These are phyloP conservation scores for Ilex paraguariensis DNA, from an alignment of 305 asterid genomes.

Conservation along the genomic window DNA sequence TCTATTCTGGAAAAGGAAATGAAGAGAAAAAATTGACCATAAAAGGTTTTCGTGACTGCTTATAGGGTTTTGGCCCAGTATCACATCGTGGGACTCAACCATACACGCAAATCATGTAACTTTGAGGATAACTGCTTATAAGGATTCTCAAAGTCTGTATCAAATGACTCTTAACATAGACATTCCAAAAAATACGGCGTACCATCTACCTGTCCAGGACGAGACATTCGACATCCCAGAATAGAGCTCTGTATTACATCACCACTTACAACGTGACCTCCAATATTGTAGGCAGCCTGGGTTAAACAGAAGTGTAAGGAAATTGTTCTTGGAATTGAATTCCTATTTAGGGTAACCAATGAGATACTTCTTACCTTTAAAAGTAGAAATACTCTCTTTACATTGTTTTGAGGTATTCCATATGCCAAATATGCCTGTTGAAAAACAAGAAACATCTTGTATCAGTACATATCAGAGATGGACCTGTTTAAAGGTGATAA, in stretches of 20 bases:
- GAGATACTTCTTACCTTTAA: constrained; percentile 52
- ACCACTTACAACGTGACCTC: constrained; percentile 86
- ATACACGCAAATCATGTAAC: too few relatives aligned
- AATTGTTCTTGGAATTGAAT: constrained; percentile 5
- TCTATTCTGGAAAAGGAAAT: too few relatives aligned
- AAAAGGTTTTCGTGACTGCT: too few relatives aligned
- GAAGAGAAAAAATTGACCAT: too few relatives aligned
- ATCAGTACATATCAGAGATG: neutral
- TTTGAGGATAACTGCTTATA: too few relatives aligned
- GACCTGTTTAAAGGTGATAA: too few relatives aligned
- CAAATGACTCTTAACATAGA: too few relatives aligned
- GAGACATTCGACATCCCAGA: constrained; percentile 79
- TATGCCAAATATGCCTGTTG: constrained; percentile 84
- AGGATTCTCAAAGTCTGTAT: too few relatives aligned
- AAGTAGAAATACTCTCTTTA: constrained; percentile 78
- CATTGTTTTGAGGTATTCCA: constrained; percentile 83
- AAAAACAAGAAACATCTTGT: neutral
- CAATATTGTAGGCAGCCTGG: constrained; percentile 95
- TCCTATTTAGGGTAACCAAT: neutral
- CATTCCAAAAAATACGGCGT: too few relatives aligned
- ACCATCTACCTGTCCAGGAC: constrained; percentile 78
- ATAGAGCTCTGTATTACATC: constrained; percentile 79
- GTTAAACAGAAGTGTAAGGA: constrained; percentile 21
- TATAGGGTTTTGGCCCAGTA: too few relatives aligned
- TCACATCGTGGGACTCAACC: too few relatives aligned